phyloP scores from a whole-genome alignment of 768 basidiomycete genomes.

The Tylopilus balloui region DNA sequence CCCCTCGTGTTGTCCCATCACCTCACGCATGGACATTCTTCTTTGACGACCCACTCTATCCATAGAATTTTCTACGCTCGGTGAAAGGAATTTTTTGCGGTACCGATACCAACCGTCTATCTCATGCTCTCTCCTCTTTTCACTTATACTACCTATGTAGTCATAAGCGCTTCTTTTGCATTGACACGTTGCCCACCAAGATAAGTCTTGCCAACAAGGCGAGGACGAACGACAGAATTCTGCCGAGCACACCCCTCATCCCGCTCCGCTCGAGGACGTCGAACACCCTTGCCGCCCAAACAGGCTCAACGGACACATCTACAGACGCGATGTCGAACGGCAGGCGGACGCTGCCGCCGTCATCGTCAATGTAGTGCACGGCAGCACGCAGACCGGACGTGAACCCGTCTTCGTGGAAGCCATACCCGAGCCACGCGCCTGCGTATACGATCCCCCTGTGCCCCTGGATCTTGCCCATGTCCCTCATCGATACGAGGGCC shows the following conservation, averaged over 20 bases:
- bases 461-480: conserved; percentile 57
- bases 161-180: neutral
- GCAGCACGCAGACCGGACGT: conserved; percentile 39
- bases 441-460: conserved; percentile 56
- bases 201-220: conserved; percentile 3
- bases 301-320: conserved; percentile 26
- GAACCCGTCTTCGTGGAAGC: conserved; percentile 82
- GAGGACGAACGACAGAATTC: conserved; percentile 16
- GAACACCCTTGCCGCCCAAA: conserved; percentile 33
- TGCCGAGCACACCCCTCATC: conserved; percentile 29
- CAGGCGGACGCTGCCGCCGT: conserved; percentile 32
- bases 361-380: conserved; percentile 23
- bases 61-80: neutral
- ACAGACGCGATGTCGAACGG: conserved; percentile 44
- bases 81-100: neutral
- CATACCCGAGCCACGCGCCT: conserved; percentile 72
- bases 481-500: conserved; percentile 52
- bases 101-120: neutral
- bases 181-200: neutral
- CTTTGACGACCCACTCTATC: conserved; percentile 1
- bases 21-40: neutral
- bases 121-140: neutral
- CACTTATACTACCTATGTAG: conserved; percentile 7
- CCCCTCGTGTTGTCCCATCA: neutral
- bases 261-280: conserved; percentile 38